phyloP scores from a whole-genome alignment of 495 filamentous ascomycete genomes.

The Aspergillus sclerotiicarbonarius region DNA sequence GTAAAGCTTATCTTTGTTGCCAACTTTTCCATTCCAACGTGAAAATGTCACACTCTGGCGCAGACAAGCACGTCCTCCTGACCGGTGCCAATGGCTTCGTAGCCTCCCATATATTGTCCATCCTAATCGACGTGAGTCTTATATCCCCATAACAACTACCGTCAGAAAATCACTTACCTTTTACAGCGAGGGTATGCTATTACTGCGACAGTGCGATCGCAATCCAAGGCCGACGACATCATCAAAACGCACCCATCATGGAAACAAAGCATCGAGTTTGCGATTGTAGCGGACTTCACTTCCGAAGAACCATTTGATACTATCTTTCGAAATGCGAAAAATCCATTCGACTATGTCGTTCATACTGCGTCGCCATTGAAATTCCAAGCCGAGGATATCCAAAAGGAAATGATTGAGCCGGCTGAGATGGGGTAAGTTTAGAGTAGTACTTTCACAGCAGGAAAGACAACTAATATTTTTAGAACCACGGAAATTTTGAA shows the following conservation, averaged over 20 bases:
- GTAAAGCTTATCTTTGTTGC: too few relatives aligned
- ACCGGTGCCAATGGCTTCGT: conserved; percentile 53
- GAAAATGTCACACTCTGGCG: not conserved
- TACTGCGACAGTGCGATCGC: conserved; percentile 28
- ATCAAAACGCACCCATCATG: conserved; percentile 29
- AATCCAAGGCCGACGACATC: conserved; percentile 31
- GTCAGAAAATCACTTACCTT: too few relatives aligned
- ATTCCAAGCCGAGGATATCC: conserved; percentile 37
- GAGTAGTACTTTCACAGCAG: not conserved
- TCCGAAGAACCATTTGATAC: conserved; percentile 42
- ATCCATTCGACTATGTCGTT: conserved; percentile 44
- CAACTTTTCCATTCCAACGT: too few relatives aligned
- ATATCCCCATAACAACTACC: too few relatives aligned
- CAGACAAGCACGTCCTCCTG: conserved; percentile 31
- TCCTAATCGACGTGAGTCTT: conserved; percentile 21
- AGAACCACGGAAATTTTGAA: conserved; percentile 30
- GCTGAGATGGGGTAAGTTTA: conserved; percentile 20
- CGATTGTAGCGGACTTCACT: conserved; percentile 46
- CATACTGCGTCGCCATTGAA: conserved; percentile 51
- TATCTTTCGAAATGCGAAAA: conserved; percentile 38
- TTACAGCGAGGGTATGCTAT: conserved; percentile 24
- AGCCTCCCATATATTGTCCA: conserved; percentile 37
- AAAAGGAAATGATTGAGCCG: conserved; percentile 46
- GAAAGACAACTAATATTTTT: not conserved
- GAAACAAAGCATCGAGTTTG: conserved; percentile 36